A percentile compares a stretch with the other conserved stretches of the same genome.
Evolutionary conservation across 441 rosid species (phyloP).

Genomic region (Adansonia madagascariensis): DNA sequence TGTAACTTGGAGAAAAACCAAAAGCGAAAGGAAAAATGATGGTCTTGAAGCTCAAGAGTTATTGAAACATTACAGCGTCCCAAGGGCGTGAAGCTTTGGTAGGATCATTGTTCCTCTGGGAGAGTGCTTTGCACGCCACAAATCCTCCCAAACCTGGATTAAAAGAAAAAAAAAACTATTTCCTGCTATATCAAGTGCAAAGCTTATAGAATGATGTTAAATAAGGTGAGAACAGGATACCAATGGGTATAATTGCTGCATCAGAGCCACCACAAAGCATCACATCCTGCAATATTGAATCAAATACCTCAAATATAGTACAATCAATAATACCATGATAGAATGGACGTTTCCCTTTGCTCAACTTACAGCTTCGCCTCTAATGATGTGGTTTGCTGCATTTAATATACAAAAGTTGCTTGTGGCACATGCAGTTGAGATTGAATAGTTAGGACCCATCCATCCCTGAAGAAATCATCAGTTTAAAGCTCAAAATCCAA

Average conservation of each 20-base stretch:
- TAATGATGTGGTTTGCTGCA: conserved; percentile 88
- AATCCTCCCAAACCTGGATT: conserved; percentile 92
- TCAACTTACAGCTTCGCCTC: conserved; percentile 93
- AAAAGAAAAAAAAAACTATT: conserved; percentile 24
- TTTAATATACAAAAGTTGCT: conserved; percentile 89
- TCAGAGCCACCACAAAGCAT: conserved; percentile 99
- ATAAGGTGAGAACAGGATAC: conserved; percentile 41
- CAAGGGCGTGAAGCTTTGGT: conserved; percentile 96
- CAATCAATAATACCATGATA: conserved; percentile 3
- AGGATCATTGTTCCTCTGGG: conserved; percentile 86
- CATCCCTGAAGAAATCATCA: conserved; percentile 64
- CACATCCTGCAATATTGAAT: conserved; percentile 62
- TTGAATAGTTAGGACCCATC: conserved; percentile 99
- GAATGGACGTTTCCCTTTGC: background rate
- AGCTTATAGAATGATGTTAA: conserved; percentile 17
- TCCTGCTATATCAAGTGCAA: conserved; percentile 20
- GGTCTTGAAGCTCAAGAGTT: background rate
- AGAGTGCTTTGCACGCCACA: conserved; percentile 86
- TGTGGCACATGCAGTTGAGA: conserved; percentile 95
- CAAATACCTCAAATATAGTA: conserved; percentile 25
- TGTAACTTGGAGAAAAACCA: conserved; percentile 14
- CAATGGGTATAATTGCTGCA: conserved; percentile 84
- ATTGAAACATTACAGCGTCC: conserved; percentile 64
- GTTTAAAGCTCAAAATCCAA: conserved; percentile 22
- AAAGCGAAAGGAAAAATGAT: conserved; percentile 7